Percentiles rank a stretch among this genome's conserved stretches.
phyloP scores from a whole-genome alignment of 345 rosid species.

The Populus nigra region DNA sequence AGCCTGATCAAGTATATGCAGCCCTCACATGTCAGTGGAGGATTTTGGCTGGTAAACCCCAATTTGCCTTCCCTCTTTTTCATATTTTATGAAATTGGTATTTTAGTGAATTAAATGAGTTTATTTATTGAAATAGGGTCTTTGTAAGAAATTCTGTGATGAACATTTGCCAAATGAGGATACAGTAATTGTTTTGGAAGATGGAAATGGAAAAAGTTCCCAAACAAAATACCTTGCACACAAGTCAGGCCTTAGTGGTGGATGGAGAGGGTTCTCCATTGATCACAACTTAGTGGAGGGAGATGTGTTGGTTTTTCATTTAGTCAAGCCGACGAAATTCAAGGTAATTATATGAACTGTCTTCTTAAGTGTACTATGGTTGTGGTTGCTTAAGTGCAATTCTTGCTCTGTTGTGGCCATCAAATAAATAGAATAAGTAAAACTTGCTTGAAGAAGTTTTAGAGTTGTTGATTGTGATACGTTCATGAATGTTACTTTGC shows the following conservation, averaged over 20 bases:
- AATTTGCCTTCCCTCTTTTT: neutral
- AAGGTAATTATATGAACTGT: slow-evolving; percentile 9
- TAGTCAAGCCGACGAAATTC: slow-evolving; percentile 5
- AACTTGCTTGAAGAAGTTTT: too few relatives aligned
- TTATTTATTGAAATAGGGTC: slow-evolving; percentile 16
- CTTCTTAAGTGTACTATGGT: neutral
- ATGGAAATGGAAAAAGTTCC: slow-evolving; percentile 6
- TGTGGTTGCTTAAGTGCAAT: neutral
- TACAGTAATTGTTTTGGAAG: slow-evolving; percentile 8
- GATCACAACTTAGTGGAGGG: slow-evolving; percentile 15
- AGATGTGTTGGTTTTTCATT: slow-evolving; percentile 20
- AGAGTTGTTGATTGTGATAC: too few relatives aligned
- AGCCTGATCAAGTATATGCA: too few relatives aligned
- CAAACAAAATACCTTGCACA: slow-evolving; percentile 10
- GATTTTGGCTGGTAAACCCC: slow-evolving; percentile 26
- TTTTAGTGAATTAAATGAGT: too few relatives aligned
- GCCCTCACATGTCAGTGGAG: slow-evolving; percentile 8
- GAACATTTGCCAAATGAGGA: slow-evolving; percentile 18
- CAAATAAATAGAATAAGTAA: too few relatives aligned
- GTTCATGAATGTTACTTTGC: too few relatives aligned
- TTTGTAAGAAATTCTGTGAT: slow-evolving; percentile 14
- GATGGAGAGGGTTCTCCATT: slow-evolving; percentile 24
- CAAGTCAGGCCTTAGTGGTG: slow-evolving; percentile 20
- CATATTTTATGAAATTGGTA: neutral
- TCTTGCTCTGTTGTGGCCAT: neutral